These are phyloP conservation scores for Moesziomyces parantarcticus DNA, from an alignment of 1,284 basidiomycete species.

Conservation along the genomic window DNA sequence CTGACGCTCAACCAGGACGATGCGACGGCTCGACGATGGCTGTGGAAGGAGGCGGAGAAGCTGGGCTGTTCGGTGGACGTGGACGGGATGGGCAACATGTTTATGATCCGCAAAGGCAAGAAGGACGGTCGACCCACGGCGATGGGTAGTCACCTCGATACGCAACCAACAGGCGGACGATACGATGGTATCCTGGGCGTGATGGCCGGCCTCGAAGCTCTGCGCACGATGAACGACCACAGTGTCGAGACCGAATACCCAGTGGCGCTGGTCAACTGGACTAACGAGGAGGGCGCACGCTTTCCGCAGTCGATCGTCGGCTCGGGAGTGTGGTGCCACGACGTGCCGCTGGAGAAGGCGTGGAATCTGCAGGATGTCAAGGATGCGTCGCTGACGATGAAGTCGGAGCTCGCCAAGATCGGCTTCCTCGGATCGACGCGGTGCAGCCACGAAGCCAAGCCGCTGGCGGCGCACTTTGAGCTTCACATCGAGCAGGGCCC, in stretches of 20 bases:
- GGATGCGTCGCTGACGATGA: constrained; percentile 30
- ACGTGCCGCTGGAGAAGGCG: constrained; percentile 36
- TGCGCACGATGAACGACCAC: constrained; percentile 33
- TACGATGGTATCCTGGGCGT: constrained; percentile 47
- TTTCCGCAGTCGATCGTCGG: constrained; percentile 57
- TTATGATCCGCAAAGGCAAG: constrained; percentile 53
- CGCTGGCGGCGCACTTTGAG: constrained; percentile 45
- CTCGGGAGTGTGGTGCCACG: constrained; percentile 59
- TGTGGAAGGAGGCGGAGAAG: constrained; percentile 52
- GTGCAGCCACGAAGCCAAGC: constrained; percentile 38
- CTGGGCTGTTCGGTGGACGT: constrained; percentile 61
- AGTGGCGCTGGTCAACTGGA: constrained; percentile 40
- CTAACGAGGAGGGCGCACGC: constrained; percentile 42
- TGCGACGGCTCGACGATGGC: constrained; percentile 62
- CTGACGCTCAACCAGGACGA: constrained; percentile 63
- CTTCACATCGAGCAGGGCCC: constrained; percentile 49
- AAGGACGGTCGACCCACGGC: constrained; percentile 19
- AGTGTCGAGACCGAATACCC: constrained; percentile 26
- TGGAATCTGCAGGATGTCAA: constrained; percentile 39
- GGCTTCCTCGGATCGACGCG: constrained; percentile 29
- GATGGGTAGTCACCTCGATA: constrained; percentile 45
- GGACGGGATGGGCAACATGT: constrained; percentile 66
- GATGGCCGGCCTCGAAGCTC: constrained; percentile 40
- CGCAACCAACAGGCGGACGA: constrained; percentile 39
- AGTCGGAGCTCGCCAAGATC: constrained; percentile 34